Evolutionary conservation across 2,329 filamentous ascomycete genomes (phyloP).

Genomic region (Emergomyces orientalis): DNA sequence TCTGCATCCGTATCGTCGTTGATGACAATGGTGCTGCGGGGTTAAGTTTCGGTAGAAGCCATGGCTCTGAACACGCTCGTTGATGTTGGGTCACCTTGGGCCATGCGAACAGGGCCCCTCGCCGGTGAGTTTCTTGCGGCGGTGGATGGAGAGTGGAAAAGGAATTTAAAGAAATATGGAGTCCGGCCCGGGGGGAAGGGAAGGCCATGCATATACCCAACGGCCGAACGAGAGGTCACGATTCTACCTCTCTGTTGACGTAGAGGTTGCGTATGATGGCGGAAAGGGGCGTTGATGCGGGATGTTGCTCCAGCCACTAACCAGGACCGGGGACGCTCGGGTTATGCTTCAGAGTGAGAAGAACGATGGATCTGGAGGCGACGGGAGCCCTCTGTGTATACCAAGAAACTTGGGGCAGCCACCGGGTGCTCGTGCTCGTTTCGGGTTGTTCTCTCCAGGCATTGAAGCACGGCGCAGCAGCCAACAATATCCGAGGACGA

Average conservation of each 20-base stretch:
- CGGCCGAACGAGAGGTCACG: no score
- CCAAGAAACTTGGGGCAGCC: background rate
- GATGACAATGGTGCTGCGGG: background rate
- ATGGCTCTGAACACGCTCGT: background rate
- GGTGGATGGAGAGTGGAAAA: no score
- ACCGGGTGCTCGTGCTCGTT: no score
- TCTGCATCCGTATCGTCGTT: slow-evolving; percentile 4
- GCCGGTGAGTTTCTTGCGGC: background rate
- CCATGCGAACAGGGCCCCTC: background rate
- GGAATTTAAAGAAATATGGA: no score
- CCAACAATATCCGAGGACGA: slow-evolving; percentile 2
- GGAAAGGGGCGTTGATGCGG: no score
- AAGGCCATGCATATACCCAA: no score
- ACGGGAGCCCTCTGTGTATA: background rate
- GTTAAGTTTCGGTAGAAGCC: background rate
- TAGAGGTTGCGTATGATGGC: no score
- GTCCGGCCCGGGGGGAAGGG: no score
- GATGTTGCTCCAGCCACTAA: no score
- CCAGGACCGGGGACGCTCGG: no score
- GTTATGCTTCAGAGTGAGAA: no score
- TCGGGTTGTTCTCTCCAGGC: background rate
- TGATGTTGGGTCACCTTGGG: background rate
- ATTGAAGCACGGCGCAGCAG: slow-evolving; percentile 8
- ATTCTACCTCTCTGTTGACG: no score
- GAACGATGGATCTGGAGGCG: background rate